phyloP scores from a whole-genome alignment of 257 asterid species.

The Scutellaria baicalensis region DNA sequence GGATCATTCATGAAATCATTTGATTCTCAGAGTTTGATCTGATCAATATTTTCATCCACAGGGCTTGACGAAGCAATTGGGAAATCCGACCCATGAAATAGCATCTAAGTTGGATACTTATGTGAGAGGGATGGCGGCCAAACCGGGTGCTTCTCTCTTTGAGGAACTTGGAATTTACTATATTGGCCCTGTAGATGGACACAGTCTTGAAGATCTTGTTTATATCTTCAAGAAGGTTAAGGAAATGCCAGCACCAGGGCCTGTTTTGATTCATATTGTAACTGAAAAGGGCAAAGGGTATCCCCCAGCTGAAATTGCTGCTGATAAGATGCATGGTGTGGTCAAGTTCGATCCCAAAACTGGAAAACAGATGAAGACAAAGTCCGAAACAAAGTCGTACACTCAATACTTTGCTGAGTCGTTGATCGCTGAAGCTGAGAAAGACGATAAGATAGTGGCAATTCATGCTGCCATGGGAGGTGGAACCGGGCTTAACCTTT shows the following conservation, averaged over 20 bases:
- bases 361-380: constrained; percentile 37
- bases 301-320: constrained; percentile 51
- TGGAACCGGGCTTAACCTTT: constrained; percentile 47
- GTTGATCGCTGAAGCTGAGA: constrained; percentile 42
- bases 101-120: constrained; percentile 37
- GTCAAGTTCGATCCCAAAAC: constrained; percentile 44
- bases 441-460: constrained; percentile 40
- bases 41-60: neutral
- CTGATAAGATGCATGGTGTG: constrained; percentile 50
- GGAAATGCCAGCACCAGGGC: constrained; percentile 39
- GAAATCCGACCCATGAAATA: constrained; percentile 31
- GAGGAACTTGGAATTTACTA: constrained; percentile 56
- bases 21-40: neutral
- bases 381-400: constrained; percentile 23
- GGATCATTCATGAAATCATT: neutral
- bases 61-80: constrained; percentile 34
- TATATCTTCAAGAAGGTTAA: constrained; percentile 38
- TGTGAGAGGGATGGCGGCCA: constrained; percentile 25
- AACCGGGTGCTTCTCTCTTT: constrained; percentile 30
- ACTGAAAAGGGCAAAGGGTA: constrained; percentile 56
- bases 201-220: constrained; percentile 42
- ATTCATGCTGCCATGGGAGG: constrained; percentile 68
- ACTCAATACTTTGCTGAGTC: constrained; percentile 50
- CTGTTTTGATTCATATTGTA: constrained; percentile 37
- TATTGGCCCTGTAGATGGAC: constrained; percentile 59